These are phyloP conservation scores for Saccharomycopsis sp. DNA, from an alignment of 805 yeast species.

Conservation along the genomic window DNA sequence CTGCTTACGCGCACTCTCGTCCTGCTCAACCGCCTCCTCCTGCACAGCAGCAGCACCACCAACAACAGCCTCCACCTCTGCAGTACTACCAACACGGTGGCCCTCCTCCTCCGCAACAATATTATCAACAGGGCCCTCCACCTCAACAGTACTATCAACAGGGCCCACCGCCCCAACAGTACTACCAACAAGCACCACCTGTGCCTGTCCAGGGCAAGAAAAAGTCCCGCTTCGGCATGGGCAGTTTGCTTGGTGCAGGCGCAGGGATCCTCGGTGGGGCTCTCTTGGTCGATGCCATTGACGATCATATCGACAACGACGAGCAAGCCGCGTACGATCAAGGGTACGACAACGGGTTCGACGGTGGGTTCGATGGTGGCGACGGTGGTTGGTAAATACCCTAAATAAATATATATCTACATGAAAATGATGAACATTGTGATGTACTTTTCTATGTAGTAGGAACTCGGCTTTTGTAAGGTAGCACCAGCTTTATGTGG, in stretches of 20 bases:
- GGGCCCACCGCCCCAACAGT: conserved; percentile 11
- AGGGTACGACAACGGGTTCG: conserved; percentile 17
- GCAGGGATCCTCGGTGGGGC: conserved; percentile 58
- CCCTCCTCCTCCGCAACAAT: conserved; percentile 20
- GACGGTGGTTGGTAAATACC: conserved; percentile 3
- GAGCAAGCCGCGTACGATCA: conserved; percentile 25
- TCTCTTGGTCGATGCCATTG: conserved; percentile 38
- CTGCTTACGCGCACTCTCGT: conserved; percentile 8
- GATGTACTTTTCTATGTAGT: not conserved
- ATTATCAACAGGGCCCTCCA: conserved; percentile 21
- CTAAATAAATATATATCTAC: not conserved
- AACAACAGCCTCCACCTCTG: conserved; percentile 22
- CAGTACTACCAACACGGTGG: conserved; percentile 21
- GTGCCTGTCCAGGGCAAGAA: conserved; percentile 26
- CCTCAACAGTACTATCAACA: conserved; percentile 17
- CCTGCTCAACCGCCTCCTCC: conserved; percentile 3
- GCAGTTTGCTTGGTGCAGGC: conserved; percentile 38
- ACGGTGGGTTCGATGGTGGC: conserved; percentile 16
- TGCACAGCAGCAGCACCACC: conserved; percentile 17
- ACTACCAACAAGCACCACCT: conserved; percentile 1
- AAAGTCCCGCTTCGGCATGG: conserved; percentile 24
- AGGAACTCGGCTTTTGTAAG: too few relatives aligned
- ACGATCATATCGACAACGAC: conserved; percentile 22
- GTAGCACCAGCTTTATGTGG: conserved; percentile 14
- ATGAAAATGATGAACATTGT: not conserved